Evolutionary conservation across 495 filamentous ascomycete genomes (phyloP), one percentile per base, ranked within the genome.

Genomic region (Darksidea phi): DNA sequence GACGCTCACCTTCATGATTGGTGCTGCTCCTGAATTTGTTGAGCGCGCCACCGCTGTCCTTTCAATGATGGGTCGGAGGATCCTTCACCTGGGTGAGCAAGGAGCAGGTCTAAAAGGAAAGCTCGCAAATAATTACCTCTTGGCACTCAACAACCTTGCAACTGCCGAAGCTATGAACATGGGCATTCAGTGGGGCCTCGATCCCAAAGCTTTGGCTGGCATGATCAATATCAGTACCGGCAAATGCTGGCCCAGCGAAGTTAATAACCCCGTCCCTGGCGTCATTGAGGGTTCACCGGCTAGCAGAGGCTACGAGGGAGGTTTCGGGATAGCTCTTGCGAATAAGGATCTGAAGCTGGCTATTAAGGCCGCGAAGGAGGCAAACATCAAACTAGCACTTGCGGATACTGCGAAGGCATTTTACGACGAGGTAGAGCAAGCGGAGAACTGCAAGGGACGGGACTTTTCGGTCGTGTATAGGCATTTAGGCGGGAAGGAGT

Each of bases 141-240:
- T 97, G 11, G 90, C 90, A 1, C 85, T 97, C 57, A 92, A 89
- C 72, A 97, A 96, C 69, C 92, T 97, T 64, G 92, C 89, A 1
- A 91, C 89, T 0, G 87, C 88, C 0, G 92, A 97, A 73, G 92
- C 90, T 0, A 95, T 97, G 91, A 91, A 91, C 62, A 82, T 97
- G 18, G 92, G 90, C 24, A 83, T 93, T 20, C 84, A 83, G 61
- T 89, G 87, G 80, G 92, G 92, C 1, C 80, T 97, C 10, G 88
- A 96, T 54, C 85, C 88, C 11, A 87, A 88, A 67, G 83, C 84
- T 1, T 75, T 97, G 13, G 89, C 88, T 1, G 81, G 84, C 38
- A 78, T 97, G 73, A 88, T 96, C 72, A 96, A 94, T 70, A 82
- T 86, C 18, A 89, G 87, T 48, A 95, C 89, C 0, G 92, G 92